Conservation (phyloP, 768 basidiomycete species). For the Tylopilus sp. region DNA sequence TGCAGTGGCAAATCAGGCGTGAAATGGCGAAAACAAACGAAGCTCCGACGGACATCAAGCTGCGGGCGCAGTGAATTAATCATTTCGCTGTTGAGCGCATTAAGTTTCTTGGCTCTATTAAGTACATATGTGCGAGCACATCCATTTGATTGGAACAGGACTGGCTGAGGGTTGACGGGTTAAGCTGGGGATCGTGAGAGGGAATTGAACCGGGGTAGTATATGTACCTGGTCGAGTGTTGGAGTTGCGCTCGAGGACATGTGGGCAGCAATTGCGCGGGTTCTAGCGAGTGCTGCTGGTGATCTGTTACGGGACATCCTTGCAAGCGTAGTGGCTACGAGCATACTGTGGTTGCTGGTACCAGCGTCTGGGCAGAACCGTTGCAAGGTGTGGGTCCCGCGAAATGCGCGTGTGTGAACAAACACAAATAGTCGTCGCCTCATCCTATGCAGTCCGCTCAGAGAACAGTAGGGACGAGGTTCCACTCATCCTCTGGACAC, state of each 20-base stretch:
- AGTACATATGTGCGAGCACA: conserved; percentile 67
- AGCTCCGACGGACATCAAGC: conserved; percentile 58
- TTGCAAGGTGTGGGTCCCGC: neutral
- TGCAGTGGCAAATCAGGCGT: conserved; percentile 26
- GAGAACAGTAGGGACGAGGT: conserved; percentile 49
- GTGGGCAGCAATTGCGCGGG: conserved; percentile 32
- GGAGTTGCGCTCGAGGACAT: conserved; percentile 28
- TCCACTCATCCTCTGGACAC: conserved; percentile 45
- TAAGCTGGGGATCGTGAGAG: neutral
- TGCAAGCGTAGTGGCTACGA: conserved; percentile 21
- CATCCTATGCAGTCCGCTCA: conserved; percentile 5
- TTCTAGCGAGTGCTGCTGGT: conserved; percentile 28
- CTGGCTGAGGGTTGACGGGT: conserved; percentile 37
- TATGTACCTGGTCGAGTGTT: conserved; percentile 26
- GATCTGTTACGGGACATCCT: conserved; percentile 29
- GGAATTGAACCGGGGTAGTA: neutral
- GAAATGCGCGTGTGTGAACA: conserved; percentile 10
- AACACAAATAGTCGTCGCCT: conserved; percentile 10
- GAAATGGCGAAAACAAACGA: neutral
- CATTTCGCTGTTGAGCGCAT: conserved; percentile 81
- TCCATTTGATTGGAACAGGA: conserved; percentile 67
- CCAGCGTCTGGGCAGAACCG: neutral
- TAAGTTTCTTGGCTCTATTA: conserved; percentile 77
- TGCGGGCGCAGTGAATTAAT: conserved; percentile 64
- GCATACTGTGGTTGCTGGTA: conserved; percentile 22